phyloP scores from a whole-genome alignment of 805 yeast species.

The Yarrowia sp. region DNA sequence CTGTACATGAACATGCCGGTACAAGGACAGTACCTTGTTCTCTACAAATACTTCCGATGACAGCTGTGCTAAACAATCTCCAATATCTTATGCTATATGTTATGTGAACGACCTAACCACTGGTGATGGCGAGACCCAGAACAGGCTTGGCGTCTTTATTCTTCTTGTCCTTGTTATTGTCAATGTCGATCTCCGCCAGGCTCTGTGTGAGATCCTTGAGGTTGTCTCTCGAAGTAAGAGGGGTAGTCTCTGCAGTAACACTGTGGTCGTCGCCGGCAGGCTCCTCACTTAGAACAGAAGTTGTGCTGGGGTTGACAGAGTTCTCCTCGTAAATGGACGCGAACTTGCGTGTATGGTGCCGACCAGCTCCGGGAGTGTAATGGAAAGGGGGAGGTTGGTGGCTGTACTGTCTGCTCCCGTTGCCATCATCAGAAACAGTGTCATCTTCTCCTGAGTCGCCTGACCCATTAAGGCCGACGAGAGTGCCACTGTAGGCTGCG shows the following conservation, averaged over 20 bases:
- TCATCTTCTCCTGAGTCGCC: conserved; percentile 27
- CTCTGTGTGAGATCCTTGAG: conserved; percentile 32
- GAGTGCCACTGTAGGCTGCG: conserved; percentile 28
- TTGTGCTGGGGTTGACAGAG: conserved; percentile 25
- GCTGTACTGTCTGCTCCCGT: conserved; percentile 21
- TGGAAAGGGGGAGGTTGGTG: conserved; percentile 37
- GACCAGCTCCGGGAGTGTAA: conserved; percentile 35
- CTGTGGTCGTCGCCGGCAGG: conserved; percentile 25
- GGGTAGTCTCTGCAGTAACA: conserved; percentile 32
- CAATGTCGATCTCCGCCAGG: conserved; percentile 33
- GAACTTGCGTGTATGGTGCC: conserved; percentile 33
- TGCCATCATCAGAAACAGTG: conserved; percentile 23
- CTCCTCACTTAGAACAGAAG: conserved; percentile 31
- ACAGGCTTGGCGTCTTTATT: conserved; percentile 32
- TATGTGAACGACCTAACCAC: background rate
- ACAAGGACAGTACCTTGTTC: no score
- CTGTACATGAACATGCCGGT: no score
- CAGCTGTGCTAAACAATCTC: background rate
- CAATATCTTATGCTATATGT: conserved; percentile 1
- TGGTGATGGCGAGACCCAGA: conserved; percentile 34
- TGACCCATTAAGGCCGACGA: conserved; percentile 1
- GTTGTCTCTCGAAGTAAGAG: conserved; percentile 17
- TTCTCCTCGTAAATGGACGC: conserved; percentile 35
- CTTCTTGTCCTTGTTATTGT: conserved; percentile 31
- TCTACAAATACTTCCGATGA: no score